These are phyloP conservation scores for Tulasnella sp. DNA, from an alignment of 768 basidiomycete genomes.

Conservation along the genomic window DNA sequence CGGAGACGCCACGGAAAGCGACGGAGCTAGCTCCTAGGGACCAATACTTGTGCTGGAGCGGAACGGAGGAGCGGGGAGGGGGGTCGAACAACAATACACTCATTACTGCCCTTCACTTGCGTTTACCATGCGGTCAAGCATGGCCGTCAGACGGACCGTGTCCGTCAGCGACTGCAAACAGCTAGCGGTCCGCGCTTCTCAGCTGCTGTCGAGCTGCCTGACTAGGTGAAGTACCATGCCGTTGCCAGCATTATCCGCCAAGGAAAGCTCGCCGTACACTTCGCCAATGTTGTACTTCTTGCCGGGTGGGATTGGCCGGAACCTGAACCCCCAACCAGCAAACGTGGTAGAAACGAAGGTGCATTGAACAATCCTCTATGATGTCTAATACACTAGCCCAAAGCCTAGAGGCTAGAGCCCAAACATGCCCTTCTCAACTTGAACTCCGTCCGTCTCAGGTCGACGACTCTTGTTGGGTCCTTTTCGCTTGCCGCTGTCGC, in stretches of 20 bases:
- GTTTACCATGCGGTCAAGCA: constrained; percentile 55
- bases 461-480: neutral
- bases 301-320: constrained; percentile 60
- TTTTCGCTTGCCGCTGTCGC: constrained; percentile 21
- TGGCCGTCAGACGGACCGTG: constrained; percentile 72
- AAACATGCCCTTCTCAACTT: neutral
- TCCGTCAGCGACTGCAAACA: constrained; percentile 65
- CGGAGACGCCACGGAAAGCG: neutral
- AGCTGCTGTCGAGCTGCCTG: constrained; percentile 24
- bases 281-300: constrained; percentile 81
- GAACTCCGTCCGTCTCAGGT: neutral
- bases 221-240: constrained; percentile 58
- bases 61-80: neutral
- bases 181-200: neutral
- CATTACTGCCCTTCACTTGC: neutral
- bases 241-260: constrained; percentile 66
- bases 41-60: neutral
- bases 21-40: neutral
- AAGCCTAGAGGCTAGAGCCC: no score
- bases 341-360: neutral
- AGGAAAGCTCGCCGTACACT: constrained; percentile 70
- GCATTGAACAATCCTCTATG: neutral
- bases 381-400: neutral
- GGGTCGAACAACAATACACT: neutral
- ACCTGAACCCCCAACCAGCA: constrained; percentile 38